Evolutionary conservation across 139 green algal genomes (phyloP), one percentile per base, ranked within the genome.

Genomic region (Coccomyxa sp.): DNA sequence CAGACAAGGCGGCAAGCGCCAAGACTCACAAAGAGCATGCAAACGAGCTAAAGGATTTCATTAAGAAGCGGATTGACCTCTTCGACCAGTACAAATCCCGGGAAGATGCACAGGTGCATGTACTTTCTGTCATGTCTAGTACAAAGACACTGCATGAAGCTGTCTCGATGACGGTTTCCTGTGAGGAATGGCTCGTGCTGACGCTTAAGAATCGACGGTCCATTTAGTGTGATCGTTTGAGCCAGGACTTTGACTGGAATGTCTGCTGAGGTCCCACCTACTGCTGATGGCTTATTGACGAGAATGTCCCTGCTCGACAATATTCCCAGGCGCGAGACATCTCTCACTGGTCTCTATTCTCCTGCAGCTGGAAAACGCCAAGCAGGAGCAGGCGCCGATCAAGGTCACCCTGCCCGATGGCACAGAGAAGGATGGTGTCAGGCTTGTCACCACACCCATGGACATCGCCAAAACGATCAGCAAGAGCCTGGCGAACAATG

Each of bases 391-490:
- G 16, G 87, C 85, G 34, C 40, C 81, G 12, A 95, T 98, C 86
- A 93, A 84, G 16, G 84, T 99, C n/a, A 92, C 89, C 2, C 77
- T 99, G 84, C 96, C 96, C 3, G 90, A 98, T 76, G 93, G 94
- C 22, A 80, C 78, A 2, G 79, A 87, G 50, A 88, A 86, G 70
- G 33, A 86, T 0, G 96, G 79, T n/a, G 75, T 98, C 35, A 90
- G 91, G 82, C 88, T 87, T 31, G 90, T 93, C 4, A 98, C 96
- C 44, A 97, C 93, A 0, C 96, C 96, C 0, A 86, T 97, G 82
- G 96, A 99, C 78, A 86, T 99, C 33, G 96, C 95, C 34, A 92
- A 89, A 33, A 77, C 78, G 27, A 95, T 99, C 41, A 93, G 89
- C 7, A 92, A 94, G 68, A 90, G 88, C 64, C 85, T 99, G n/a